Conservation (phyloP, 768 basidiomycete genomes). For the Leucosporidium scottii region DNA sequence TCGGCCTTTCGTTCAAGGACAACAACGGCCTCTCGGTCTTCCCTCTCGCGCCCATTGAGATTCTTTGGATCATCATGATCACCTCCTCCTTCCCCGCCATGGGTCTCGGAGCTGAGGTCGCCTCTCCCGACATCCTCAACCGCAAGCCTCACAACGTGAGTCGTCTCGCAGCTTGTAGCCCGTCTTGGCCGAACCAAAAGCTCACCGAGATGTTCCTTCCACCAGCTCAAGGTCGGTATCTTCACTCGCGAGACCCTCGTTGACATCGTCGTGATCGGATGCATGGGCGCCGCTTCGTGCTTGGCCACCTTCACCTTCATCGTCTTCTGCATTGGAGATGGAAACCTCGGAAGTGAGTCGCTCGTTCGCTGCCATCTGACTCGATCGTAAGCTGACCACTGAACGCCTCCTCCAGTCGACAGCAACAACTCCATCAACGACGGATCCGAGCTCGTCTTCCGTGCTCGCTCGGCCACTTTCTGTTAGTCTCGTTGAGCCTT, state of each 20-base stretch:
- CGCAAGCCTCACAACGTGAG: constrained; percentile 20
- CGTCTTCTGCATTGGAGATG: constrained; percentile 40
- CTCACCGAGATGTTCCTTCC: not conserved
- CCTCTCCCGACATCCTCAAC: constrained; percentile 51
- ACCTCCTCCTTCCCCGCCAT: constrained; percentile 48
- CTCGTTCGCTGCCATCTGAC: too few relatives aligned
- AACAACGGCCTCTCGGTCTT: constrained; percentile 50
- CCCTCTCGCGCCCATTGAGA: constrained; percentile 45
- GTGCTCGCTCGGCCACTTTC: too few relatives aligned
- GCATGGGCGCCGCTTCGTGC: constrained; percentile 42
- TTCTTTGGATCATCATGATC: constrained; percentile 49
- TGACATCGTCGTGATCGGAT: constrained; percentile 44
- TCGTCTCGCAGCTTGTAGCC: not conserved
- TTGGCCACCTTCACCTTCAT: constrained; percentile 40
- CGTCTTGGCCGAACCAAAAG: too few relatives aligned
- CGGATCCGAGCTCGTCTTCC: constrained; percentile 41
- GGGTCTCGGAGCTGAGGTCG: constrained; percentile 52
- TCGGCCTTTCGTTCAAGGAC: constrained; percentile 57
- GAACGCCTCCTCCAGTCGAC: not conserved
- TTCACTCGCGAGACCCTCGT: constrained; percentile 43
- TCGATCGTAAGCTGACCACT: too few relatives aligned
- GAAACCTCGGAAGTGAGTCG: constrained; percentile 37
- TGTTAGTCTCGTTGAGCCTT: not conserved
- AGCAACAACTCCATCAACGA: constrained; percentile 36
- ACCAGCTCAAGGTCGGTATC: constrained; percentile 40